Evolutionary conservation across 106 monocot genomes (phyloP).

Genomic region (Acanthochlamys bracteata): DNA sequence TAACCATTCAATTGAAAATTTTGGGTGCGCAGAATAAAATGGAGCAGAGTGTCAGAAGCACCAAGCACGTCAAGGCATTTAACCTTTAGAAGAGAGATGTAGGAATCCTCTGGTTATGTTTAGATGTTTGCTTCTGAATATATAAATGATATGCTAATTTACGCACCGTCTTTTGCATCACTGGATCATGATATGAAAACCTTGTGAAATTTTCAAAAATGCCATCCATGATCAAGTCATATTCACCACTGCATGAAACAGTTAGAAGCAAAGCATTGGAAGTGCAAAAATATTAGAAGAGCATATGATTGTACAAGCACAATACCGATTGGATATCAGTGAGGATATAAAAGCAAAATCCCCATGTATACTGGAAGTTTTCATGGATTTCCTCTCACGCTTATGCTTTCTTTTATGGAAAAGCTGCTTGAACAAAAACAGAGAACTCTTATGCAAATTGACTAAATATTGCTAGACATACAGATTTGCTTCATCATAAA

Average conservation of each 20-base stretch:
- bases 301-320: neutral
- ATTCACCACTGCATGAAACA: constrained; percentile 68
- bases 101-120: constrained; percentile 3
- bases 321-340: constrained; percentile 75
- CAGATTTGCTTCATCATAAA: neutral
- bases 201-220: constrained; percentile 86
- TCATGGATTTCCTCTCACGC: constrained; percentile 33
- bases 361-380: constrained; percentile 6
- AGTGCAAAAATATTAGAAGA: too few species aligned
- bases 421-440: constrained; percentile 30
- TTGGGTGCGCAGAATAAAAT: constrained; percentile 62
- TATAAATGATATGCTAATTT: constrained; percentile 11
- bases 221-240: constrained; percentile 97
- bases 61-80: constrained; percentile 71
- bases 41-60: constrained; percentile 59
- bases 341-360: constrained; percentile 62
- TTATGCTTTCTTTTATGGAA: constrained; percentile 82
- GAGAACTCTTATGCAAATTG: neutral
- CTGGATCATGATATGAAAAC: constrained; percentile 83
- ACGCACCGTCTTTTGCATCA: constrained; percentile 85
- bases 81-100: constrained; percentile 32
- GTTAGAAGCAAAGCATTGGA: constrained; percentile 7
- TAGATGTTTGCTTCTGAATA: too few species aligned
- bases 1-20: constrained; percentile 78
- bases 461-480: neutral